These are phyloP conservation scores for Zygotorulaspora mrakii DNA, from an alignment of 1,139 yeast genomes.

Conservation along the genomic window DNA sequence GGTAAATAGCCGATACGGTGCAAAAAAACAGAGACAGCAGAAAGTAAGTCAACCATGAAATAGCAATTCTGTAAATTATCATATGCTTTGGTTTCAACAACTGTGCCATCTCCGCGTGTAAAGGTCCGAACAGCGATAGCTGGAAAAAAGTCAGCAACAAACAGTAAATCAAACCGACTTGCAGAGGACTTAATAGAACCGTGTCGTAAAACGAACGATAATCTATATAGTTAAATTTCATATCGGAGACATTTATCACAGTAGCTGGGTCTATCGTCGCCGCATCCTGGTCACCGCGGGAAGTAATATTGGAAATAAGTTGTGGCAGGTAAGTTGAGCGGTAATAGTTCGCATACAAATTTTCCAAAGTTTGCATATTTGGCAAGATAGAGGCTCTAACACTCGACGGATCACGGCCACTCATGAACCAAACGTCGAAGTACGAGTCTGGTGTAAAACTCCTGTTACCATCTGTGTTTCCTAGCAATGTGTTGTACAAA, in stretches of 20 bases:
- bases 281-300: background rate
- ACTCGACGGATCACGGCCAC: slow-evolving; percentile 52
- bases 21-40: slow-evolving; percentile 53
- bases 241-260: slow-evolving; percentile 36
- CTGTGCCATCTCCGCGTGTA: slow-evolving; percentile 49
- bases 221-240: slow-evolving; percentile 43
- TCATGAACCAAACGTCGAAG: slow-evolving; percentile 44
- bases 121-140: slow-evolving; percentile 53
- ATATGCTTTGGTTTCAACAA: slow-evolving; percentile 45
- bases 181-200: slow-evolving; percentile 58
- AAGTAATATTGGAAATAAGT: slow-evolving; percentile 21
- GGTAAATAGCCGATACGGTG: slow-evolving; percentile 58
- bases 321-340: slow-evolving; percentile 26
- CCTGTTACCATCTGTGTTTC: slow-evolving; percentile 30
- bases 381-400: slow-evolving; percentile 43
- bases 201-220: slow-evolving; percentile 49
- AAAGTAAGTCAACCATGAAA: slow-evolving; percentile 48
- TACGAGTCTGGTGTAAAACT: slow-evolving; percentile 27
- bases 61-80: slow-evolving; percentile 46
- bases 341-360: slow-evolving; percentile 35
- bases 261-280: slow-evolving; percentile 22
- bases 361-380: slow-evolving; percentile 38
- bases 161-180: slow-evolving; percentile 72
- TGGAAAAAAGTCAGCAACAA: slow-evolving; percentile 64
- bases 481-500: slow-evolving; percentile 39